phyloP scores from a whole-genome alignment of 2,329 filamentous ascomycete genomes.

The Colletotrichum tabaci region DNA sequence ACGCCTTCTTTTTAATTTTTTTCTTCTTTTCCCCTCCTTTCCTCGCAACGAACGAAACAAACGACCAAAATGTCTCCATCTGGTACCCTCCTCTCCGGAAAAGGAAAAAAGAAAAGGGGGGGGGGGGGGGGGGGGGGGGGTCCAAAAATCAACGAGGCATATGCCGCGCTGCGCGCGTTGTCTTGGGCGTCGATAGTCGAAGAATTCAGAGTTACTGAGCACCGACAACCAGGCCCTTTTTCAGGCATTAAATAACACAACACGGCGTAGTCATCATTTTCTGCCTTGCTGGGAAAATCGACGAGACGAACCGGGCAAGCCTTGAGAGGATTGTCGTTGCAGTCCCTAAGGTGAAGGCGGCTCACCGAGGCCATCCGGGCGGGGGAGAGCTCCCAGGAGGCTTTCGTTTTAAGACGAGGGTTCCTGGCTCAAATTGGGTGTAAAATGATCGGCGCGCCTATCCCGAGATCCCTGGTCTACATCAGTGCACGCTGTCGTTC shows the following conservation, averaged over 20 bases:
- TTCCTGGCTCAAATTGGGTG: conserved; percentile 37
- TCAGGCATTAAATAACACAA: conserved; percentile 31
- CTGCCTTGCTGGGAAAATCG: conserved; percentile 22
- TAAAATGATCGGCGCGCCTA: conserved; percentile 35
- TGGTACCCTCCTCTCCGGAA: background rate
- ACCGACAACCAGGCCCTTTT: background rate
- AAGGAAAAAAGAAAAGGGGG: too few species aligned
- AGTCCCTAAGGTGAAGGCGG: conserved; percentile 12
- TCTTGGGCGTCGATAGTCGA: conserved; percentile 26
- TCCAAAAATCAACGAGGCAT: conserved; percentile 6
- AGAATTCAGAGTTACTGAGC: background rate
- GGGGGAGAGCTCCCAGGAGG: conserved; percentile 13
- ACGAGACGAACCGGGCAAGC: conserved; percentile 21
- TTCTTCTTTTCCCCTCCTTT: conserved; percentile 25
- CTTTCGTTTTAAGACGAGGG: conserved; percentile 33
- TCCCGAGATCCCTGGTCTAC: conserved; percentile 30
- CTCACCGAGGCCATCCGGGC: conserved; percentile 35
- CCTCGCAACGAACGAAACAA: background rate
- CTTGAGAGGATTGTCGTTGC: conserved; percentile 12
- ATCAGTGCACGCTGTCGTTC: background rate
- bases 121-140: too few species aligned
- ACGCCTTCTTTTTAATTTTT: background rate
- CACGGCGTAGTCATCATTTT: conserved; percentile 25
- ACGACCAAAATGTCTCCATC: conserved; percentile 18
- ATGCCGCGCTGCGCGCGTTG: conserved; percentile 23